Base-by-base conservation (phyloP, 2,329 filamentous ascomycete genomes). In the Sporothrix luriei region DNA sequence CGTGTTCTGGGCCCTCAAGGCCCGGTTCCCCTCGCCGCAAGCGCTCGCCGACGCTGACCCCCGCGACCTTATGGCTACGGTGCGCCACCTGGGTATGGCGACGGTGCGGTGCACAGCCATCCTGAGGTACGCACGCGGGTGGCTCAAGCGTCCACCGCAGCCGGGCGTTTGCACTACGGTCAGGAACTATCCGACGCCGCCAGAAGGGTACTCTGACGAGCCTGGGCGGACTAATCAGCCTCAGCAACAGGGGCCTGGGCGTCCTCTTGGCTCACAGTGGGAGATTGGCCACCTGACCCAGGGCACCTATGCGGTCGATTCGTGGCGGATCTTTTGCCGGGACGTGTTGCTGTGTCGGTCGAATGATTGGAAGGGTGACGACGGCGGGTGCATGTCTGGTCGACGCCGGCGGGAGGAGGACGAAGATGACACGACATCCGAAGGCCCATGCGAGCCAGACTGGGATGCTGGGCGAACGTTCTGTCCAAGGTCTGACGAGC, bases 291-390 rank as follows among this genome's bases (percentile, higher is more conserved):
- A 97, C 78, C 81, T 97, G 70, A 93, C 92, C 0, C 89, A 92
- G 68, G 92, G 93, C 19, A 84, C 88, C 1, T 97, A 97, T 78
- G 91, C 92, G 0, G 82, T 94, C 64, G 94, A 97, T 78, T 94
- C 91, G 76, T 97, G 93, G 91, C 88, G 94, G 3, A 97, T 97
- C 73, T 97, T 97, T 78, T 97, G 93, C 77, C 87, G 94, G 1
- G 94, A 97, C 77, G 83, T 85, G 43, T 78, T 97, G 29, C 85
- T 93, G 9, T 90, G 88, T 0, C 78, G 88, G 21, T 87, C 90
- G 1, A 77, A 80, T 11, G 87, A 89, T 72, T 92, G 90, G 86
- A 89, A 88, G 75, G 91, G 90, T 1, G 82, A 79, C 75, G 43
- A 10, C 6, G 43, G 16, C 38, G 26, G 62, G 7, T 33, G 26